Base-by-base conservation (phyloP, 2,329 filamentous ascomycete species). In the Nigrospora sphaerica region DNA sequence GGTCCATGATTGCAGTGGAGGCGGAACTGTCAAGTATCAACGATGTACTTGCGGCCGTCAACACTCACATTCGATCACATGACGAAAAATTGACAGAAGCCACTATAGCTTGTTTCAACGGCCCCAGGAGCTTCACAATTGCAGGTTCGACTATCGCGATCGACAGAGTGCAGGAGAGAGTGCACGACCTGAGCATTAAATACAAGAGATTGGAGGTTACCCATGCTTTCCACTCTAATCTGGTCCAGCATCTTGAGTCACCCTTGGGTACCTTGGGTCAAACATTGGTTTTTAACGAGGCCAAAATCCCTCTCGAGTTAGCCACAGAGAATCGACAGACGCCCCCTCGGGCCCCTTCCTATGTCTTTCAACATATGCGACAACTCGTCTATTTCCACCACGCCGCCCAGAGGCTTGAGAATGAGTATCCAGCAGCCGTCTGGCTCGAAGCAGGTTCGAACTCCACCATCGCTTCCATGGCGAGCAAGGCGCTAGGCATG, bases 1-100 rank as follows among this genome's bases (percentile, higher is more conserved):
- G 69, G 0, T 47, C 57, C 5, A 73, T 73, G 70, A 49, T 73
- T 35, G 59, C 64, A 0, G 46, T 71, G 1, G 58, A 69, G 39
- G 64, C 58, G 0, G 61, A 66, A 36, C 18, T 50, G 7, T 49
- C 46, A 3, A 51, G 50, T 0, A 51, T 64, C 2, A 50, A 59
- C 1, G 49, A 53, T 12, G 13, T 64, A 17, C 44, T 62, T 6
- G 33, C 19, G n/a, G n/a, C n/a, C n/a, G n/a, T n/a, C n/a, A n/a
- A n/a, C n/a, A n/a, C n/a, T n/a, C n/a, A n/a, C n/a, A n/a, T n/a
- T n/a, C n/a, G n/a, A n/a, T n/a, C n/a, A n/a, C n/a, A n/a, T n/a
- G n/a, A n/a, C n/a, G n/a, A n/a, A n/a, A n/a, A n/a, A n/a, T n/a
- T n/a, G n/a, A n/a, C n/a, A n/a, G n/a, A n/a, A n/a, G n/a, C n/a